Evolutionary conservation across 768 basidiomycete species (phyloP).

Genomic region (Xerocomus potaroensis): DNA sequence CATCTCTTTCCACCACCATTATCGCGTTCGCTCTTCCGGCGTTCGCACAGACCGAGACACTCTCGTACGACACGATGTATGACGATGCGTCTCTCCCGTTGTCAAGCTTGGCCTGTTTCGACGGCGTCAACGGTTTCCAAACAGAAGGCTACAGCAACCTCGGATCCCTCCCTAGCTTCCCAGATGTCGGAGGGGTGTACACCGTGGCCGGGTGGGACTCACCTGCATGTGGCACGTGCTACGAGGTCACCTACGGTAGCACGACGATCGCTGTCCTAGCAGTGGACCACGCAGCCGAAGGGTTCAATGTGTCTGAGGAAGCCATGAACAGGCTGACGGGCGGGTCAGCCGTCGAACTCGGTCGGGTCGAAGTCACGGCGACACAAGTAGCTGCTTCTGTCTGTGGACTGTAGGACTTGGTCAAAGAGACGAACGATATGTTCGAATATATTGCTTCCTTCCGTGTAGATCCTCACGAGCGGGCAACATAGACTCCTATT

Average conservation of each 20-base stretch:
- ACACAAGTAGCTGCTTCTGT: constrained; percentile 40
- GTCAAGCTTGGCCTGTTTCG: constrained; percentile 27
- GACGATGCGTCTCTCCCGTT: constrained; percentile 22
- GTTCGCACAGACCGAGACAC: constrained; percentile 11
- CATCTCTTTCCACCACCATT: constrained; percentile 3
- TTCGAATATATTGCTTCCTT: not conserved
- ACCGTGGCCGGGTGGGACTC: constrained; percentile 30
- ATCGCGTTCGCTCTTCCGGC: constrained; percentile 15
- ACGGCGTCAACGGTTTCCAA: constrained; percentile 29
- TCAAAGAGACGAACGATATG: not conserved
- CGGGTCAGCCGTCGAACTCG: constrained; percentile 42
- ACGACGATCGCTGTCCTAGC: constrained; percentile 22
- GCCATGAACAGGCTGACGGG: constrained; percentile 54
- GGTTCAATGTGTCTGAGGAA: constrained; percentile 45
- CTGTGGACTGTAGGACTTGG: constrained; percentile 38
- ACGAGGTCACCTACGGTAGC: constrained; percentile 22
- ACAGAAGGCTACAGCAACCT: constrained; percentile 31
- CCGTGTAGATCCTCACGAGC: not conserved
- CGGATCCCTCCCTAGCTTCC: constrained; percentile 29
- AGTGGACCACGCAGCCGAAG: constrained; percentile 25
- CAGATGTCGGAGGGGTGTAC: constrained; percentile 31
- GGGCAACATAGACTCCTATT: not conserved
- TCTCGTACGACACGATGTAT: constrained; percentile 31
- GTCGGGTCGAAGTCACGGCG: constrained; percentile 43
- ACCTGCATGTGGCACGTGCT: constrained; percentile 30